These are phyloP conservation scores for Penicillium polonicum DNA, from an alignment of 2,329 filamentous ascomycete species.

Conservation along the genomic window DNA sequence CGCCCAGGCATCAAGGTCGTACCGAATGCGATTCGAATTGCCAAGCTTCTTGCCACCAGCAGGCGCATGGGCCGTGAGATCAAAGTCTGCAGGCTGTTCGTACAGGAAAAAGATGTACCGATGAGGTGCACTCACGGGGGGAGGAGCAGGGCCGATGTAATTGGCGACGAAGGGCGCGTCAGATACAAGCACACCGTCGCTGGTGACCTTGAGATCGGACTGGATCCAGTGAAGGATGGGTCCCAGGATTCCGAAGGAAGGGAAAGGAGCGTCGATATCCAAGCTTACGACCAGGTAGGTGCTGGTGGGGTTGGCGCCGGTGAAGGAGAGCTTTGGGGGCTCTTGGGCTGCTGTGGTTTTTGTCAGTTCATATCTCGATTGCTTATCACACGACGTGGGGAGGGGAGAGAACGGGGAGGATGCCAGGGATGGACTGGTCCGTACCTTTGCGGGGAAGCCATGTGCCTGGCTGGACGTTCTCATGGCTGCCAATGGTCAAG, in stretches of 20 bases:
- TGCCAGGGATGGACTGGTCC: no score
- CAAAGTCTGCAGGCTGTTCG: conserved; percentile 47
- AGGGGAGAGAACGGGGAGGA: neutral
- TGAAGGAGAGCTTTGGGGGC: conserved; percentile 21
- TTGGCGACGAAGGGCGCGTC: conserved; percentile 29
- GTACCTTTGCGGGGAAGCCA: conserved; percentile 35
- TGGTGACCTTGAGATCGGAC: conserved; percentile 21
- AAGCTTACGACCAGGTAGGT: conserved; percentile 29
- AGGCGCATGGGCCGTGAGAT: conserved; percentile 35
- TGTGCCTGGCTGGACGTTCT: conserved; percentile 30
- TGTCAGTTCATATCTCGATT: neutral
- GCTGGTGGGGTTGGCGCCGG: conserved; percentile 13
- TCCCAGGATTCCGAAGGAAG: conserved; percentile 26
- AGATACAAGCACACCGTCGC: conserved; percentile 10
- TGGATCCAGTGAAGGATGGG: conserved; percentile 38
- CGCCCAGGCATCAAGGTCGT: conserved; percentile 44
- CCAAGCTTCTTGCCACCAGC: conserved; percentile 38
- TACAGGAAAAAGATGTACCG: conserved; percentile 53
- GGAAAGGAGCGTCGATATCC: conserved; percentile 36
- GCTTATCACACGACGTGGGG: neutral
- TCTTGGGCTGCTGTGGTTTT: conserved; percentile 21
- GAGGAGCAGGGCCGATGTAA: conserved; percentile 51
- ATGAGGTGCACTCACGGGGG: conserved; percentile 48
- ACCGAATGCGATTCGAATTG: conserved; percentile 43
- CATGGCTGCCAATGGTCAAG: conserved; percentile 29